Base-by-base conservation (phyloP, 345 rosid genomes). In the Orychophragmus violaceus region DNA sequence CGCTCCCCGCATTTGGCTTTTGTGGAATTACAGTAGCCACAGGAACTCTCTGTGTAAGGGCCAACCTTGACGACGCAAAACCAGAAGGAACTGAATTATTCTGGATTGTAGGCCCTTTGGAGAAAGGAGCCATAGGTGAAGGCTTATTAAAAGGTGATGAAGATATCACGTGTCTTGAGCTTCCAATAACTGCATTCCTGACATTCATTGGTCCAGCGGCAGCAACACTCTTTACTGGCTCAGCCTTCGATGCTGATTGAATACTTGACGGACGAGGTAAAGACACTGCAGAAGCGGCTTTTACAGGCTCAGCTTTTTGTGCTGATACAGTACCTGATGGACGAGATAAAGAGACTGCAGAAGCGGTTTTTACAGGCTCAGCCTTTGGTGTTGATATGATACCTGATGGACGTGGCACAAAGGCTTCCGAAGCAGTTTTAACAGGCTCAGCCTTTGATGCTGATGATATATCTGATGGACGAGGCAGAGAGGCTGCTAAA, bases 401-500 rank as follows among this genome's bases (percentile, higher is more conserved):
- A 32, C 68, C 17, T 33, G 79, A 48, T 29, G 85, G 68, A 65
- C 71, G 80, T 45, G 64, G 68, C n/a, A 82, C 71, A 55, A 82
- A 70, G 66, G 75, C 78, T 25, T 71, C 79, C 0, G 80, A 27
- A 14, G 88, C 44, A 2, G 29, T 1, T 59, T 51, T 64, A 1
- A 11, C 50, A 14, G 50, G 50, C 50, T 36, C 69, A 18, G 29
- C 18, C 8, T 74, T 74, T 29, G 62, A 64, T 30, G 66, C 36
- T 30, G 65, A 25, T 63, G 12, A 7, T 24, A 33, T 63, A 32
- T 39, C 22, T 46, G 83, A 56, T 36, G 87, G 63, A 71, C 64
- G 78, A 57, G 72, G 67, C 4, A 82, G 71, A 59, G 84, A 74
- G 64, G 66, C 78, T 28, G 76, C 82, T 0, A 83, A 41, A 18